Evolutionary conservation across 1,284 basidiomycete genomes (phyloP), one percentile per base, ranked within the genome.

Genomic region (Cryptococcus sp.): DNA sequence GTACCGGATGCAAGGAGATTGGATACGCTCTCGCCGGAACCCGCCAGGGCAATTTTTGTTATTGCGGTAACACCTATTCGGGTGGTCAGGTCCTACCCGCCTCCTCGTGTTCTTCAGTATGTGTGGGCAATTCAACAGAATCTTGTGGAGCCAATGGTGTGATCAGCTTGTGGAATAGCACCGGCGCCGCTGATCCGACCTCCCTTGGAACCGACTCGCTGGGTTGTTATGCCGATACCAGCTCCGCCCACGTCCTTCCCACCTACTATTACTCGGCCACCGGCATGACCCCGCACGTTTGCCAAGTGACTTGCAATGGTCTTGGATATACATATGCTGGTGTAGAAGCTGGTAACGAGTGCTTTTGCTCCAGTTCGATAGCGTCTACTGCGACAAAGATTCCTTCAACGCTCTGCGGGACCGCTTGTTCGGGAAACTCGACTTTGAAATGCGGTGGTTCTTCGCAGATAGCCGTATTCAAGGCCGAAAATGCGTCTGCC

Each of bases 311-410:
- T 16, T 67, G 68, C 45, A 26, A 41, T 1, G 54, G 55, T 15
- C 53, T 55, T 26, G 59, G 59, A 5, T 68, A 62, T 55, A 43
- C 54, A 16, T 55, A 66, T n/a, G 59, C 68, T 4, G 68, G 60
- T 26, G 38, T 55, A 20, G 53, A 63, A 23, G 47, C 39, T 20
- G 65, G 64, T 3, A 62, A 52, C 38, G 43, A 47, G 2, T 72
- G 70, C 44, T 54, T 46, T 25, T 72, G 70, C 46, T 63, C 54
- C 39, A 68, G 65, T 54, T 41, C 52, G 3, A 44, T 11, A 8
- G 5, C 2, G 41, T 10, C 8, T 10, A 10, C 8, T 34, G 29
- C 8, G 8, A 44, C 41, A 4, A 6, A 8, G 11, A 8, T 8
- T 1, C 41, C 41, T 44, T 6, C n/a, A 19, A 44, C 15, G 8